Conservation (phyloP, 176 grass and related monocot genomes). For the maize (Zea mays) region Zm-B73-REFERENCE-NAM-5.0 NC_050103.1:119843001-119843500, state of each 20-base stretch:
- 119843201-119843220: conserved; percentile 84
- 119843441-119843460: too few relatives aligned
- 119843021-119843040: conserved; percentile 70
- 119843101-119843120: conserved; percentile 61
- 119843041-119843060: conserved; percentile 63
- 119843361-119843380: conserved; percentile 87
- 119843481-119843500: too few relatives aligned
- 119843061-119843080: conserved; percentile 90
- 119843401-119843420: conserved; percentile 71
- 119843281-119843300: conserved; percentile 67
- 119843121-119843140: conserved; percentile 95
- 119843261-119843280: conserved; percentile 64
- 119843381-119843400: conserved; percentile 79
- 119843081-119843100: conserved; percentile 79
- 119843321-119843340: conserved; percentile 77
- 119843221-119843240: conserved; percentile 65
- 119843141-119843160: conserved; percentile 63
- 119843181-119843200: conserved; percentile 76
- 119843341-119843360: conserved; percentile 63
- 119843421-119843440: not conserved
- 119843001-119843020: conserved; percentile 44
- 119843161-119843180: conserved; percentile 87
- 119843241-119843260: conserved; percentile 75
- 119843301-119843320: conserved; percentile 94
- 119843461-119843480: too few relatives aligned